Base-by-base conservation (phyloP, 352 stramenopile genomes). In the Halophytophthora polymorphica region DNA sequence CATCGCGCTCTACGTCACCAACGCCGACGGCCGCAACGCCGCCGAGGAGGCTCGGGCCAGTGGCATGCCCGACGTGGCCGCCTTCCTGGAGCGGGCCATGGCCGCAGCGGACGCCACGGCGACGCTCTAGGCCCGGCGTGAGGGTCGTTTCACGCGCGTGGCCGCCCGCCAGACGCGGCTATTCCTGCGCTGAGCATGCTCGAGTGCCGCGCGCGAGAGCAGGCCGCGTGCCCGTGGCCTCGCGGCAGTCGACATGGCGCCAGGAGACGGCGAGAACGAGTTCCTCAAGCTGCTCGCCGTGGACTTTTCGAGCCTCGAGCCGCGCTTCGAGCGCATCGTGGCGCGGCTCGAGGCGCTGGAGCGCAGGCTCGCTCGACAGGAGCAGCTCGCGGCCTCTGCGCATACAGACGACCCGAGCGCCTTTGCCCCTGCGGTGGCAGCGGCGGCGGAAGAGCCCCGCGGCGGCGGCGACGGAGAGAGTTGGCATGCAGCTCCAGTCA, bases 1-100 rank as follows among this genome's bases (percentile, higher is more conserved):
- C 0, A 78, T 85, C 18, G 75, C 79, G 13, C 53, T 89, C 2
- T 78, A 72, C 25, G 46, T 83, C 39, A 74, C 64, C 1, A 88
- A 90, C 38, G 61, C 71, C 25, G 71, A 82, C 2, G 75, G 65
- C 0, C 45, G 67, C 23, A 84, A 73, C 29, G 56, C 74, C 5
- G 56, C 73, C 5, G 52, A 84, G 1, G 43, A 84, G 25, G 79
- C 79, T 2, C 45, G 54, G 8, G 64, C 63, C 3, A 72, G 50
- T n/a, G 63, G 59, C 2, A 71, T 56, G 22, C 39, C 45, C 15
- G 43, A 50, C 1, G 38, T 72, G 3, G 61, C 60, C 15, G 28
- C 21, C 11, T 66, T 71, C 37, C 47, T 83, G 25, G 66, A 76
- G 1, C 45, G 25, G n/a, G 45, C 43, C 8, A 58, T 71, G 18